Evolutionary conservation across 2,329 filamentous ascomycete genomes (phyloP).

Genomic region (Aspergillus tubingensis): DNA sequence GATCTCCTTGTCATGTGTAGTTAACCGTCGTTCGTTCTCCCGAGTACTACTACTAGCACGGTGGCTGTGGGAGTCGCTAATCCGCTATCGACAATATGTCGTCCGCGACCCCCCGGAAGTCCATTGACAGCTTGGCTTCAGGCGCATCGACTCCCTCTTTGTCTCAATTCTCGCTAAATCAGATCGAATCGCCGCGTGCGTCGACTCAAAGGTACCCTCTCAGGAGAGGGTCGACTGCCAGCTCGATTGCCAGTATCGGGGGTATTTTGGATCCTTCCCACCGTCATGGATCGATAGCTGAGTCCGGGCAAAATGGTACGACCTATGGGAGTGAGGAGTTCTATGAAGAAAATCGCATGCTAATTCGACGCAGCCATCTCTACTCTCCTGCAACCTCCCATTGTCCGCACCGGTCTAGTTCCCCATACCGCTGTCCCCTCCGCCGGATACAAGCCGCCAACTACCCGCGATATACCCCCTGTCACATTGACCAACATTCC

Average conservation of each 20-base stretch:
- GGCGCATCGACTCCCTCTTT: slow-evolving; percentile 54
- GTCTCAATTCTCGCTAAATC: slow-evolving; percentile 50
- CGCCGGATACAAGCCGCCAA: slow-evolving; percentile 77
- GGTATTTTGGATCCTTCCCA: slow-evolving; percentile 73
- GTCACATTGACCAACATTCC: slow-evolving; percentile 87
- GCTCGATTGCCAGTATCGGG: slow-evolving; percentile 84
- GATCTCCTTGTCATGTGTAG: slow-evolving; percentile 38
- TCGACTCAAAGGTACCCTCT: slow-evolving; percentile 39
- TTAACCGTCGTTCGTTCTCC: slow-evolving; percentile 24
- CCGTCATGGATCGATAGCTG: slow-evolving; percentile 62
- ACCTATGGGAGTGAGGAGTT: neutral
- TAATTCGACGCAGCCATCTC: slow-evolving; percentile 69
- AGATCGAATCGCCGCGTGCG: slow-evolving; percentile 40
- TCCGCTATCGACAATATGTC: slow-evolving; percentile 57
- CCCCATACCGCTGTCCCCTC: slow-evolving; percentile 71
- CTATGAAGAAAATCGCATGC: neutral
- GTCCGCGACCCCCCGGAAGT: slow-evolving; percentile 63
- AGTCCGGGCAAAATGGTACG: slow-evolving; percentile 80
- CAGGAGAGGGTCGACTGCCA: slow-evolving; percentile 78
- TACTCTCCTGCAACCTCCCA: slow-evolving; percentile 86
- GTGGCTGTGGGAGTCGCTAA: slow-evolving; percentile 37
- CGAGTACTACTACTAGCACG: slow-evolving; percentile 24
- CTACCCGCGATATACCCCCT: slow-evolving; percentile 85
- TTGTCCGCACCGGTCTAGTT: slow-evolving; percentile 81
- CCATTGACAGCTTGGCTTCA: slow-evolving; percentile 64